Evolutionary conservation across 208 protist genomes (phyloP).

Genomic region (Trypanosoma platydactyli): DNA sequence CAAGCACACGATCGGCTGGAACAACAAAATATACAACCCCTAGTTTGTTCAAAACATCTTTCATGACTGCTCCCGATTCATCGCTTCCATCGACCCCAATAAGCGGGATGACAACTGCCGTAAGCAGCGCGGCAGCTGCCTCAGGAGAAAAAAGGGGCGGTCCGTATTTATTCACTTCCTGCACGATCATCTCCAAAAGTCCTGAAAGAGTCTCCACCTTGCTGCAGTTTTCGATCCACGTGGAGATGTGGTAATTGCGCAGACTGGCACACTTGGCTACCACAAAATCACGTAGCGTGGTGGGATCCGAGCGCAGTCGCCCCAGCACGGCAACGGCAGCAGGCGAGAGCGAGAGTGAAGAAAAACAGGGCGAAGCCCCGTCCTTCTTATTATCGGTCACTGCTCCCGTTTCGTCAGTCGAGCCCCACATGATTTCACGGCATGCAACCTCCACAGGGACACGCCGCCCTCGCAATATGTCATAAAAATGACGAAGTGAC

Average conservation of each 20-base stretch:
- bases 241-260: constrained; percentile 68
- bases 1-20: constrained; percentile 33
- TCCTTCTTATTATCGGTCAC: not conserved
- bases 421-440: constrained; percentile 25
- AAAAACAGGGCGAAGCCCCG: constrained; percentile 1
- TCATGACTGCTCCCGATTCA: not conserved
- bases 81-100: not conserved
- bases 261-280: constrained; percentile 21
- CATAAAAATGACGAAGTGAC: constrained; percentile 24
- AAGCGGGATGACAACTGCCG: constrained; percentile 38
- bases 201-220: constrained; percentile 29
- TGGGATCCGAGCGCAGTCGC: constrained; percentile 10
- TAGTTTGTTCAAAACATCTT: constrained; percentile 4
- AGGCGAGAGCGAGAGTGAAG: constrained; percentile 10
- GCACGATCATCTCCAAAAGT: constrained; percentile 26
- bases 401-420: not conserved
- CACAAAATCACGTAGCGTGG: constrained; percentile 11
- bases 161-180: constrained; percentile 24
- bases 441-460: constrained; percentile 12
- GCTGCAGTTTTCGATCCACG: constrained; percentile 58
- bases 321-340: not conserved
- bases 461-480: constrained; percentile 12
- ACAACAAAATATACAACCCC: constrained; percentile 39
- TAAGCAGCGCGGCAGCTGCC: constrained; percentile 46
- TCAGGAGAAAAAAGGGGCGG: constrained; percentile 56